These are phyloP conservation scores for Xylariaceae sp. DNA, from an alignment of 2,329 filamentous ascomycete species.

Conservation along the genomic window DNA sequence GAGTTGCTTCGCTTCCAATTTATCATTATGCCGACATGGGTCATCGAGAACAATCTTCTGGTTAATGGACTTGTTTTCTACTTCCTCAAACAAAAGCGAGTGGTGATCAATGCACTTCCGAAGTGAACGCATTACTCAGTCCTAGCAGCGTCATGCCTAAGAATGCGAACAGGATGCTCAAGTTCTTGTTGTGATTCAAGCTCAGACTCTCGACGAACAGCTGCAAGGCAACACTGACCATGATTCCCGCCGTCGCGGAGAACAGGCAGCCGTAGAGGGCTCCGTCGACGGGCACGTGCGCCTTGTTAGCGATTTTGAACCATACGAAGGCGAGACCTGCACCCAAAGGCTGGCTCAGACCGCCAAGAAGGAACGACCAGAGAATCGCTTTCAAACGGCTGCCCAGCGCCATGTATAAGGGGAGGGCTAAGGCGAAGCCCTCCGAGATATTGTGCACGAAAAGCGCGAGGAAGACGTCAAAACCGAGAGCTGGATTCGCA, in stretches of 20 bases:
- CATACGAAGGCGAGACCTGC: conserved; percentile 80
- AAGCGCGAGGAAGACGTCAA: conserved; percentile 90
- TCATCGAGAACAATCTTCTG: too few relatives aligned
- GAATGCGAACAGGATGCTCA: conserved; percentile 79
- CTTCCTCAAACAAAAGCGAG: too few relatives aligned
- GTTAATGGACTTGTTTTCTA: too few relatives aligned
- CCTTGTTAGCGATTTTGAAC: conserved; percentile 66
- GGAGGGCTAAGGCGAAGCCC: conserved; percentile 89
- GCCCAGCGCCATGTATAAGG: conserved; percentile 84
- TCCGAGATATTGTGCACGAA: conserved; percentile 99
- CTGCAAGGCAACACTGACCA: conserved; percentile 89
- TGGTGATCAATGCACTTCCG: conserved; percentile 41
- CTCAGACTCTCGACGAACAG: conserved; percentile 83
- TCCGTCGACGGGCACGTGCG: conserved; percentile 47
- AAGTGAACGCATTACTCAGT: conserved; percentile 78
- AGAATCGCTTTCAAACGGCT: conserved; percentile 78
- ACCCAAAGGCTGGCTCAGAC: conserved; percentile 80
- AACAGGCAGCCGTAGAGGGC: conserved; percentile 78
- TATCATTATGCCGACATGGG: too few relatives aligned
- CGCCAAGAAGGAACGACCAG: conserved; percentile 79
- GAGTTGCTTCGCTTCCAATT: too few relatives aligned
- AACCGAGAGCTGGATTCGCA: conserved; percentile 80
- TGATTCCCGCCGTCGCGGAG: conserved; percentile 85
- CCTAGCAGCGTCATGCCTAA: conserved; percentile 85
- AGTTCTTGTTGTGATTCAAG: conserved; percentile 71